Base-by-base conservation (phyloP, 148 eudicot species). In the Rhododendron molle region DNA sequence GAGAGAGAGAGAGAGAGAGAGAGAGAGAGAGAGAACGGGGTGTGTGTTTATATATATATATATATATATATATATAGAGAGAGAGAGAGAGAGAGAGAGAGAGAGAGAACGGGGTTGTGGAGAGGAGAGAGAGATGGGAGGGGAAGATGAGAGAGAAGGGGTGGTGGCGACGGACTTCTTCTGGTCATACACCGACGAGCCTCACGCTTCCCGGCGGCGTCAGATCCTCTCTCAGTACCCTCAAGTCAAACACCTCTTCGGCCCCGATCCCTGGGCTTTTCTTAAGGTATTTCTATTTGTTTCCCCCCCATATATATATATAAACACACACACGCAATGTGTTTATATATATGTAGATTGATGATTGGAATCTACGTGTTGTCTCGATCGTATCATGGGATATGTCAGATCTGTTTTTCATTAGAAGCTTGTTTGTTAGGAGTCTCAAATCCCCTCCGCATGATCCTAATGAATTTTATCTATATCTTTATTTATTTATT, bases 111-210 rank as follows among this genome's bases (percentile, higher is more conserved):
- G 62, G 62, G 62, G 62, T 21, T 16, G 65, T 1, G 3, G 34
- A 78, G 26, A 58, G 65, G 65, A 58, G 65, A 58, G 73, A n/a
- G 9, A 71, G 38, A 71, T 60, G 84, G 84, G 89, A 28, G 88
- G 47, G 58, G 21, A 38, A 40, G 26, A 38, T 38, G 87, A 87
- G 89, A 78, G 85, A 87, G 87, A 87, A 30, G 93, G 90, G 47
- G 91, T 88, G 43, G 92, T 94, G 99, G 98, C 95, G 43, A 89
- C 87, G 7, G 99, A 95, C 87, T 96, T 92, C 88, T 94, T 91
- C 88, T 96, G 99, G 99, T 94, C 99, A 0, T 95, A 96, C 82
- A 93, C 99, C 4, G 99, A 96, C 89, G 99, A 96, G 88, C 99
- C 99, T 46, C 99, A 96, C 86, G 96, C 98, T 79, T 89, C 96